Evolutionary conservation across 371 early-diverging fungal genomes (phyloP), one percentile per base, ranked within the genome.

Genomic region (Mucor circinelloides): DNA sequence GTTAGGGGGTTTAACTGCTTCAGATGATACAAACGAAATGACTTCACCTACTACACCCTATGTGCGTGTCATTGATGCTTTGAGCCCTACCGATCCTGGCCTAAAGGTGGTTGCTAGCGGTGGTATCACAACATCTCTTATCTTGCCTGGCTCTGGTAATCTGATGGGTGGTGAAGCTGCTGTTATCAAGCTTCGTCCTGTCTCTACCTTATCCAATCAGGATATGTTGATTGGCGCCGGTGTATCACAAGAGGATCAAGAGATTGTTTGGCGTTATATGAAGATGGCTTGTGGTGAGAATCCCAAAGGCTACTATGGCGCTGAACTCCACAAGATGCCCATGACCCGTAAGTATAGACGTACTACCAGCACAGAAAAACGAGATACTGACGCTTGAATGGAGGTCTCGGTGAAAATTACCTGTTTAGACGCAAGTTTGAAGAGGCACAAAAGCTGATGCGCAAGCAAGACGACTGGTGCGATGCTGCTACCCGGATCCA

Each of bases 261-360:
- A 86, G 32, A 71, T 77, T 6, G 61, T 72, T 28, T 91, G 91
- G 90, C 78, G 93, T 8, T 94, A 88, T 73, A 90, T 93, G 91
- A 94, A 94, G 76, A 92, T 93, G 91, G 93, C 95, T 3, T 93
- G 92, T 69, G 94, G 94, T 21, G 94, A 94, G 74, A 94, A 93
- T 73, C 89, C 92, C 23, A 94, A 93, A 71, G 23, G 69, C 0
- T 69, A 61, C 59, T 88, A 85, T 52, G 87, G 87, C 17, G 56
- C 44, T 19, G 63, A 58, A 17, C 48, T 66, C 5, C 62, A 67
- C 7, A 40, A 64, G 44, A 78, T 81, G 79, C 82, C 82, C 19
- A 62, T 66, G 60, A 79, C 84, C 40, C 78, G 84, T 80, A 81
- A 74, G 69, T 54, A 12, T 17, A 10, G 6, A 15, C 10, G 10